These are phyloP conservation scores for Neospora caninum DNA, from an alignment of 169 alveolate species.

Conservation along the genomic window DNA sequence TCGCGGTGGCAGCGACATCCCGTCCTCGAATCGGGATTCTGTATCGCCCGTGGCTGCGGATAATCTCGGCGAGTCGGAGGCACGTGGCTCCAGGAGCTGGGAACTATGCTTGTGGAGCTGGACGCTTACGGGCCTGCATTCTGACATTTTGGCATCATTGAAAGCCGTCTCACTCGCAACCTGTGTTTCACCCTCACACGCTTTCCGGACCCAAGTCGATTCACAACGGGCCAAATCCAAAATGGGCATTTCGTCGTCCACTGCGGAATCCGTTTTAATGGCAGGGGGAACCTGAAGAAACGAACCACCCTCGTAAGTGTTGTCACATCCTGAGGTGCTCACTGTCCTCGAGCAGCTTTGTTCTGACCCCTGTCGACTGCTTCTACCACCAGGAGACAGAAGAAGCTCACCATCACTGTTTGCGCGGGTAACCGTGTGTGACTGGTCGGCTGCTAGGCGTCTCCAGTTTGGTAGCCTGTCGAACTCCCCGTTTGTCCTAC, in stretches of 20 bases:
- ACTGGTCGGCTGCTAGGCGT: background rate
- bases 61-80: background rate
- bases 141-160: background rate
- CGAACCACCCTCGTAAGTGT: background rate
- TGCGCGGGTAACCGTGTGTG: background rate
- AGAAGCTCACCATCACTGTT: background rate
- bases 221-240: background rate
- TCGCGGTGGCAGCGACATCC: no score
- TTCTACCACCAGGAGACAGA: background rate
- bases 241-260: background rate
- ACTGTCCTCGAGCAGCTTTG: background rate
- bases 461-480: background rate
- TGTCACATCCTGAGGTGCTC: background rate
- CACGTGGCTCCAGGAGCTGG: background rate
- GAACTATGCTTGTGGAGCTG: background rate
- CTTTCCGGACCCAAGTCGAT: background rate
- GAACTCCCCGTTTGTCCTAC: background rate
- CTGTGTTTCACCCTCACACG: background rate
- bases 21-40: no score
- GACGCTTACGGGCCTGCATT: background rate
- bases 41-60: no score
- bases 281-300: no score
- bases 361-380: background rate
- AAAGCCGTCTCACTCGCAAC: background rate
- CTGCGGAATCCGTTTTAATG: background rate